Evolutionary conservation across 495 filamentous ascomycete genomes (phyloP), one percentile per base, ranked within the genome.

Genomic region (Hyaloscypha bicolor): DNA sequence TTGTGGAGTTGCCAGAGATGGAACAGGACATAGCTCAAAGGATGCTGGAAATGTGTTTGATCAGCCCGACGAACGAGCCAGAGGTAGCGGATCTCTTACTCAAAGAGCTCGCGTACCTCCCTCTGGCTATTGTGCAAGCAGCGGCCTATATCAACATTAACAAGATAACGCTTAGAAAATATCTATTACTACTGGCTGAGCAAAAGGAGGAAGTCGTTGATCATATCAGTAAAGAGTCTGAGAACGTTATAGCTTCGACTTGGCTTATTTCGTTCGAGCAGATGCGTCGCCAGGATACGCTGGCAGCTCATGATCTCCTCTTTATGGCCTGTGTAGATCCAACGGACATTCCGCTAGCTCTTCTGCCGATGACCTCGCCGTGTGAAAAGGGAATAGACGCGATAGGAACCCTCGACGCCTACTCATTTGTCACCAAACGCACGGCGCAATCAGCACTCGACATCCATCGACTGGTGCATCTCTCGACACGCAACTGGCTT

Each of bases 261-360:
- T 88, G 83, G 85, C 73, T 82, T 0, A 79, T 85, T 0, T 85
- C 84, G 0, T 84, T 88, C 55, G 74, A 80, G 37, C 73, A 77
- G 33, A 82, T 84, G 37, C 69, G 71, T 19, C 60, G 69, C 29
- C 71, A 73, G 42, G 65, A 76, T 22, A 60, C 75, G 9, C 75
- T 76, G 9, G 81, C 81, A 19, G 73, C 76, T 30, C 74, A 82
- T n/a, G 68, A 81, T 55, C 76, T 85, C 14, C 77, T 74, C 6
- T 73, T 83, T 62, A 71, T 39, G 67, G 60, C 66, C 25, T 69
- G 66, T 37, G 22, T 69, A 52, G 62, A 59, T 53, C 53, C 22
- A 53, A 51, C 31, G 55, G 55, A 69, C 48, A 62, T 69, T 60
- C 66, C 66, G 33, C 52, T 33, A 64, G 42, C 60, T 57, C 59